A percentile compares a stretch with the other conserved stretches of the same genome.
These are phyloP conservation scores for Paratrypanosoma confusum DNA, from an alignment of 208 protist genomes.

Conservation along the genomic window DNA sequence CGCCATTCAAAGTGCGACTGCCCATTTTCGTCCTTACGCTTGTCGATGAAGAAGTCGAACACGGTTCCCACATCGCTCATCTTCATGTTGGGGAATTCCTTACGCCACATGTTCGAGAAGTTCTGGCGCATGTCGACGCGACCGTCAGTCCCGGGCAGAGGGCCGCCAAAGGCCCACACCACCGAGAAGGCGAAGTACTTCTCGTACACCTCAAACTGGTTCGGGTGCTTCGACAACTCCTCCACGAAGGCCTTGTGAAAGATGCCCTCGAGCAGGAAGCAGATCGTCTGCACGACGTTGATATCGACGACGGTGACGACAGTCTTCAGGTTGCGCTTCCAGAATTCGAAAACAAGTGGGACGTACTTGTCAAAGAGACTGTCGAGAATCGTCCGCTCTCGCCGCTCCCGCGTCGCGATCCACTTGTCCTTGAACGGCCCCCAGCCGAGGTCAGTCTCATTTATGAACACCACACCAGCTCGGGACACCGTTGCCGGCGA, in stretches of 20 bases:
- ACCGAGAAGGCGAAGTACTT: slow-evolving; percentile 96
- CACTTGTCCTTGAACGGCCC: slow-evolving; percentile 94
- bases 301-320: slow-evolving; percentile 91
- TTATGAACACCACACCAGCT: slow-evolving; percentile 97
- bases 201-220: slow-evolving; percentile 92
- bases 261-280: slow-evolving; percentile 93
- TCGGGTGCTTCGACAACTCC: slow-evolving; percentile 75
- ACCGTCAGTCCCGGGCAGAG: slow-evolving; percentile 91
- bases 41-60: slow-evolving; percentile 95
- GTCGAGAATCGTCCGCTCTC: slow-evolving; percentile 89
- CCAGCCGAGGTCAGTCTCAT: slow-evolving; percentile 96
- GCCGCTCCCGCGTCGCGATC: slow-evolving; percentile 84
- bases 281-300: slow-evolving; percentile 94
- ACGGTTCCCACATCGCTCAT: slow-evolving; percentile 84
- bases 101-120: slow-evolving; percentile 95
- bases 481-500: slow-evolving; percentile 97
- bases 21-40: slow-evolving; percentile 76
- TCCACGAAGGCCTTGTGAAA: slow-evolving; percentile 75
- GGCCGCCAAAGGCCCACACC: slow-evolving; percentile 96
- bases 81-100: slow-evolving; percentile 90
- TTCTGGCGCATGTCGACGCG: slow-evolving; percentile 84
- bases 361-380: slow-evolving; percentile 97
- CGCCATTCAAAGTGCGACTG: slow-evolving; percentile 75
- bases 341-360: slow-evolving; percentile 87
- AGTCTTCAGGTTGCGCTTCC: slow-evolving; percentile 83